Evolutionary conservation across 2,329 filamentous ascomycete genomes (phyloP), one percentile per base, ranked within the genome.

Genomic region (Ophiostoma triangulosporum): DNA sequence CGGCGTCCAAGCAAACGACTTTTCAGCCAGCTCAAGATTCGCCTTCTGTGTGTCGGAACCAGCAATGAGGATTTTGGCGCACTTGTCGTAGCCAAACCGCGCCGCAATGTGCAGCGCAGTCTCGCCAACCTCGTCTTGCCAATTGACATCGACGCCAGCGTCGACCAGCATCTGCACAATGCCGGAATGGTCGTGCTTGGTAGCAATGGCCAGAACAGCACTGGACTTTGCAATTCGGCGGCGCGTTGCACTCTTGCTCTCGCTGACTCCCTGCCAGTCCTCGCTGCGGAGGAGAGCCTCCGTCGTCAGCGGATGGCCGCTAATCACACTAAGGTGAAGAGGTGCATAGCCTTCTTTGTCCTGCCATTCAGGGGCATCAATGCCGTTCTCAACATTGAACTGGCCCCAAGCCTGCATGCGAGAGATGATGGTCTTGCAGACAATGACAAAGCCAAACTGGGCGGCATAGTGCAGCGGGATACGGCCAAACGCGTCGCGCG

Each of bases 1-100:
- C n/a, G 93, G 88, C 1, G 93, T 96, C 91, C 93, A 98, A 3
- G 84, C 81, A 64, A 94, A 97, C 0, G 85, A 84, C 52, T 84
- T 86, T 64, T 98, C 93, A 0, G 77, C 70, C 33, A 94, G 70
- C 7, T 58, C 54, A 6, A 58, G 53, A 57, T 96, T 71, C 0
- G 83, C 82, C 62, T 83, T 88, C 60, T 93, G 86, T 14, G 27
- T 45, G 6, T 74, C 69, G 0, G 79, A 83, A 2, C 86, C 87
- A 15, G 82, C 74, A 3, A 97, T 67, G 22, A 98, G 72, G 22
- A 88, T 81, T 55, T 75, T 79, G 14, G 87, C 88, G 64, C 90
- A 97, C 57, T 89, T 78, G 15, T 79, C 76, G 63, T 95, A 86
- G 15, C 89, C 89, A 62, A 91, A 93, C 45, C 90, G 83, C 53